Base-by-base conservation (phyloP, 106 monocot genomes). In the Dioscorea alata region DNA sequence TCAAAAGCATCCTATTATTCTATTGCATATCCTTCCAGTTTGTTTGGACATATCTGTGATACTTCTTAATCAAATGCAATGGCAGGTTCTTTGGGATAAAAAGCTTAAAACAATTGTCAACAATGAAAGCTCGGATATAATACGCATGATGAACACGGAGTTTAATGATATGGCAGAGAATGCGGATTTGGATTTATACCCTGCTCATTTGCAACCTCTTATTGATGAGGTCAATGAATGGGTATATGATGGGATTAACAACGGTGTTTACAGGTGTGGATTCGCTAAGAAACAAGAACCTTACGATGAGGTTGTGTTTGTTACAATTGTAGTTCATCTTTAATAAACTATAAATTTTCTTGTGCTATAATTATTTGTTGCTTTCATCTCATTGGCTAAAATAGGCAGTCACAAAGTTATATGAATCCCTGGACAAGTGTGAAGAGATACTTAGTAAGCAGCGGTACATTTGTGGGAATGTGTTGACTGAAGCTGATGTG, bases 231-330 rank as follows among this genome's bases (percentile, higher is more conserved):
- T 85, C 57, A 97, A 97, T 68, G 82, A 78, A 62, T 89, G 84
- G 97, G 87, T 97, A 31, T 89, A 92, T 77, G 89, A 97, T 33
- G 61, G 24, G 4, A 92, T 97, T 83, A 97, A 97, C 52, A 92
- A 92, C 79, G 97, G 97, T 61, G 97, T 97, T 25, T 97, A 97
- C 49, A 92, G 81, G 60, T 92, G 97, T 79, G 97, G 97, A 48
- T 92, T 97, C 73, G 89, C 97, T 33, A 83, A 71, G 77, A 90
- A 92, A 70, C 97, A 97, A 83, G 85, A 80, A 10, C 86, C 92
- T 61, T 97, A 97, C 64, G 79, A 97, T 31, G 97, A 92, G 89
- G 97, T 92, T 74, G 74, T 63, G 23, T 51, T 33, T 4, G 4
- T 12, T 42, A 0, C 10, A 3, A 10, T 42, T 42, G 42, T 42